Evolutionary conservation across 129 eudicot genomes (phyloP).

Genomic region (Kitagawia praeruptora): DNA sequence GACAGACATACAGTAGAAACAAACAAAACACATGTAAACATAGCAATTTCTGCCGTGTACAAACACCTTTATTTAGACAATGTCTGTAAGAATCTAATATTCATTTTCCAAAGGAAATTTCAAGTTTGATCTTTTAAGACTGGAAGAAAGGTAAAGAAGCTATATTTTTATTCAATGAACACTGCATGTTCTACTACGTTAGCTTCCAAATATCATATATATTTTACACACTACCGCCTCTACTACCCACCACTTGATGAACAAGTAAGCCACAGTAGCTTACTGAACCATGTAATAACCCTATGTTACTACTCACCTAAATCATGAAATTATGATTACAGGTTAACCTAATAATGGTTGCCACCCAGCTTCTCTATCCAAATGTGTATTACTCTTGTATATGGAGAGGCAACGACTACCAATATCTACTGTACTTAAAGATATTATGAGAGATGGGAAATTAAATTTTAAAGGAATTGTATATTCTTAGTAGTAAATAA

Average conservation of each 20-base stretch:
- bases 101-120: neutral
- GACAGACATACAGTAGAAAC: neutral
- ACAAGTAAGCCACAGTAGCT: neutral
- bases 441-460: neutral
- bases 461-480: neutral
- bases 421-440: too few species aligned
- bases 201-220: too few species aligned
- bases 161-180: neutral
- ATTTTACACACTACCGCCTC: too few species aligned
- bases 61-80: neutral
- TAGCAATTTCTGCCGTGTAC: neutral
- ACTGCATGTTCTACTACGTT: neutral
- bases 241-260: too few species aligned
- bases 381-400: neutral
- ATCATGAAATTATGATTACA: neutral
- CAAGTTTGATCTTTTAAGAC: neutral
- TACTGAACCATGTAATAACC: too few species aligned
- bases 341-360: neutral
- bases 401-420: neutral
- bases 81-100: neutral
- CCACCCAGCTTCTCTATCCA: neutral
- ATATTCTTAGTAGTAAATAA: neutral
- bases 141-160: neutral
- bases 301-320: neutral
- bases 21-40: neutral